Evolutionary conservation across 2,329 filamentous ascomycete genomes (phyloP), one percentile per base, ranked within the genome.

Genomic region (Calonectria crousiana): DNA sequence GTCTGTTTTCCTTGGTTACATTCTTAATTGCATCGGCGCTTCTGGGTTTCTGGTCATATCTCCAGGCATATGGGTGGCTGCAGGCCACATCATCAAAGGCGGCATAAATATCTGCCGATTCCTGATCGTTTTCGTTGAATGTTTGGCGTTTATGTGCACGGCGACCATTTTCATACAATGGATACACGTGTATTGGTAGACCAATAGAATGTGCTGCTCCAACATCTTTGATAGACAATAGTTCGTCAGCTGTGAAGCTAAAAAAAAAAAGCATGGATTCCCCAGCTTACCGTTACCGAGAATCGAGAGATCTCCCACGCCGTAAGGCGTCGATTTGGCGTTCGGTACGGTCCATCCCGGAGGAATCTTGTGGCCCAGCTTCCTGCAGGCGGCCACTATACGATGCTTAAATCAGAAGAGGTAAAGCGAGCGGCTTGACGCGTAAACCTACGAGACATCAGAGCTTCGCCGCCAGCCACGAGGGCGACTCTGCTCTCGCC

Each of bases 111-210:
- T 85, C 81, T 0, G 90, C 88, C 0, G 90, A 93, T 78, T 94
- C 92, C 9, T 85, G 77, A 69, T 91, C 85, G 69, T 93, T 94
- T 5, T 90, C 87, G 28, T 82, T 69, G 0, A 90, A 82, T 1
- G 88, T 87, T 78, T 94, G 92, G 1, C 84, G 81, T 1, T 88
- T 85, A 75, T 90, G 85, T 0, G 91, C 91, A 38, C 92, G 87
- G 69, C 92, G 91, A 0, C 84, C 90, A 75, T 92, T 93, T 76
- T 94, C 92, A 77, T 93, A 94, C 0, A 94, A 79, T 0, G 92
- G 92, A 77, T 94, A 94, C 0, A 94, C 86, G 38, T 94, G 92
- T 14, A 93, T 92, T 0, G 92, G 92, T 0, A 90, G 86, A 0
- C 92, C 92, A 14, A 94, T 89, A 2, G 85, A 85, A 77, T 94